Percentiles rank a stretch among this genome's conserved stretches.
Conservation (phyloP, 2,329 filamentous ascomycete species). For the Acrocalymma vagum region DNA sequence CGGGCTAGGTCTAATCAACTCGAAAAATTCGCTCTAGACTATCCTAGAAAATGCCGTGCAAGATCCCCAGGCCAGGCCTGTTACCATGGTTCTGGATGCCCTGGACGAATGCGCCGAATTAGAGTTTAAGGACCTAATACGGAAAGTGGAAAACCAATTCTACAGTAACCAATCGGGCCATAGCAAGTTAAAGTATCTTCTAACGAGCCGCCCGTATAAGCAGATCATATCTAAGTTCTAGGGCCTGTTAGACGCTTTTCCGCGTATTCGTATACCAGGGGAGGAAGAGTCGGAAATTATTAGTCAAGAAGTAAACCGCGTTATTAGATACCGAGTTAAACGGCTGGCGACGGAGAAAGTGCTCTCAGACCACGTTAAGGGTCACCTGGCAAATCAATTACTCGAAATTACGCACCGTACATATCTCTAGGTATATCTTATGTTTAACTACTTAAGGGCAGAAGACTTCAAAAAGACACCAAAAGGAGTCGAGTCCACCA, state of each 20-base stretch:
- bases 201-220: constrained; percentile 17
- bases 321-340: constrained; percentile 13
- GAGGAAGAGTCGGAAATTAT: constrained; percentile 19
- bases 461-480: constrained; percentile 10
- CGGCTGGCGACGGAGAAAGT: constrained; percentile 14
- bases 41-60: constrained; percentile 12
- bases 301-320: constrained; percentile 17
- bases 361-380: constrained; percentile 12
- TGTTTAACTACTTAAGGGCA: constrained; percentile 9
- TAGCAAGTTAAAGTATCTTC: constrained; percentile 13
- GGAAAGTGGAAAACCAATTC: constrained; percentile 12
- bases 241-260: constrained; percentile 12
- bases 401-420: constrained; percentile 13
- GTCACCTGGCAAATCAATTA: constrained; percentile 12
- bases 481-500: constrained; percentile 7
- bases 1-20: constrained; percentile 11
- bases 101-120: constrained; percentile 14
- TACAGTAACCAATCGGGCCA: constrained; percentile 8
- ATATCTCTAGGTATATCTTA: constrained; percentile 12
- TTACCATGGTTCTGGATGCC: constrained; percentile 15
- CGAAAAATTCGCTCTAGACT: constrained; percentile 12
- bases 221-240: constrained; percentile 12
- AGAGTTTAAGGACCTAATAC: constrained; percentile 11
- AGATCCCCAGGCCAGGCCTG: constrained; percentile 11
- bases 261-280: constrained; percentile 18